phyloP scores from a whole-genome alignment of 208 protist species.

The Leptomonas seymouri region DNA sequence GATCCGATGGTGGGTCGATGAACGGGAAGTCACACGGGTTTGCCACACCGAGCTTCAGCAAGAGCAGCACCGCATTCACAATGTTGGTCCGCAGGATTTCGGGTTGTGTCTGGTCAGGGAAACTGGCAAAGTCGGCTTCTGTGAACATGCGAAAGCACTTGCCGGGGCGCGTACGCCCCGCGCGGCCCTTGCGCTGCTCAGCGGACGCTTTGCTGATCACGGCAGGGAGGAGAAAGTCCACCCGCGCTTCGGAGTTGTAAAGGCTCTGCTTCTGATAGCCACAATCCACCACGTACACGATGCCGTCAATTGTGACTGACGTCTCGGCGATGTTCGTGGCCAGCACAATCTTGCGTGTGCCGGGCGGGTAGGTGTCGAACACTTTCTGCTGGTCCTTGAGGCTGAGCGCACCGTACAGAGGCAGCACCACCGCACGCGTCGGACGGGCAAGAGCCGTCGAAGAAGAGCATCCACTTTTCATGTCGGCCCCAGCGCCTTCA shows the following conservation, averaged over 20 bases:
- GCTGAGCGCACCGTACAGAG: slow-evolving; percentile 80
- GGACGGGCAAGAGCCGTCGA: slow-evolving; percentile 10
- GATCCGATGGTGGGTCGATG: slow-evolving; percentile 96
- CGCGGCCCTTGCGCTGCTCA: slow-evolving; percentile 99
- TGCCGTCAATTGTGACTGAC: slow-evolving; percentile 99
- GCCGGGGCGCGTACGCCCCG: slow-evolving; percentile 98
- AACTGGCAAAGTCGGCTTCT: slow-evolving; percentile 69
- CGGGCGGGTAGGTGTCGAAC: slow-evolving; percentile 43
- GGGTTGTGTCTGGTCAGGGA: slow-evolving; percentile 87
- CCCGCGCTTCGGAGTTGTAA: slow-evolving; percentile 95
- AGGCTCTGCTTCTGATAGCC: slow-evolving; percentile 99
- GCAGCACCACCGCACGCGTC: slow-evolving; percentile 58
- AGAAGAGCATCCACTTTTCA: neutral
- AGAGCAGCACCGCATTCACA: slow-evolving; percentile 93
- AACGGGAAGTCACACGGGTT: slow-evolving; percentile 98
- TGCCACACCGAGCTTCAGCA: slow-evolving; percentile 97
- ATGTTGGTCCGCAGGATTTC: slow-evolving; percentile 98
- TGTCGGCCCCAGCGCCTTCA: neutral
- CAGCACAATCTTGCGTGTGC: slow-evolving; percentile 95
- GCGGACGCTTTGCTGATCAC: slow-evolving; percentile 98
- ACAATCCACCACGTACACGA: slow-evolving; percentile 99
- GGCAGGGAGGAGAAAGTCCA: slow-evolving; percentile 97
- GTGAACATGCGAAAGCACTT: slow-evolving; percentile 98
- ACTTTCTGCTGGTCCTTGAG: slow-evolving; percentile 82
- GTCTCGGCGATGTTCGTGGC: slow-evolving; percentile 99